Conservation (phyloP, 768 basidiomycete genomes). For the Termitomyces sp. region DNA sequence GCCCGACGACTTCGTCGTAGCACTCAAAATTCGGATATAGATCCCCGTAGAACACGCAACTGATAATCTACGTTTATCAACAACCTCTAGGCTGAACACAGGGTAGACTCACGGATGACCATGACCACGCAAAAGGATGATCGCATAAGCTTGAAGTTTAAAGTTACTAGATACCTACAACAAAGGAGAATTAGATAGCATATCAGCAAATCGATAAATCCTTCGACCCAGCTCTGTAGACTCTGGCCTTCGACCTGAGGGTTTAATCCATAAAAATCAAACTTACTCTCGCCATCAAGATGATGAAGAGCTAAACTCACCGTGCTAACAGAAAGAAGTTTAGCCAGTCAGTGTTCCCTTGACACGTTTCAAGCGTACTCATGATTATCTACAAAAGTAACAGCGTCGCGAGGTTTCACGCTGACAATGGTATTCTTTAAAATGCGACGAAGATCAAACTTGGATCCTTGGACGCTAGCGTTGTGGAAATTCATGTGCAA, state of each 20-base stretch:
- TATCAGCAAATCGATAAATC: neutral
- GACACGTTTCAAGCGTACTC: constrained; percentile 50
- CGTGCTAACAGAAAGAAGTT: constrained; percentile 40
- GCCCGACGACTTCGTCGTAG: constrained; percentile 50
- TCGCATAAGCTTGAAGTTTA: constrained; percentile 79
- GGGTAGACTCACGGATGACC: constrained; percentile 68
- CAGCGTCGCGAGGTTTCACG: constrained; percentile 71
- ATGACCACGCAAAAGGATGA: constrained; percentile 66
- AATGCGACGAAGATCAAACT: constrained; percentile 76
- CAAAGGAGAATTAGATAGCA: neutral
- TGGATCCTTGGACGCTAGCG: constrained; percentile 64
- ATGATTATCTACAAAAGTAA: constrained; percentile 90
- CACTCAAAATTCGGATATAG: constrained; percentile 70
- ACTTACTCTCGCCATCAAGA: neutral
- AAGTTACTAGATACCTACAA: constrained; percentile 63
- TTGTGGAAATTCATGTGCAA: constrained; percentile 80
- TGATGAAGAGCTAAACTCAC: constrained; percentile 37
- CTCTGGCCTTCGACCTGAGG: constrained; percentile 60
- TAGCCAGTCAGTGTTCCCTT: neutral
- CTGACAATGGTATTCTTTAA: constrained; percentile 68
- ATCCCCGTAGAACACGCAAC: constrained; percentile 88
- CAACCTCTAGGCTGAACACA: neutral
- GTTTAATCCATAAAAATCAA: neutral
- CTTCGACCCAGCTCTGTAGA: constrained; percentile 77
- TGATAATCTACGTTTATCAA: constrained; percentile 22